Evolutionary conservation across 768 basidiomycete species (phyloP).

Genomic region (Kwoniella pini): DNA sequence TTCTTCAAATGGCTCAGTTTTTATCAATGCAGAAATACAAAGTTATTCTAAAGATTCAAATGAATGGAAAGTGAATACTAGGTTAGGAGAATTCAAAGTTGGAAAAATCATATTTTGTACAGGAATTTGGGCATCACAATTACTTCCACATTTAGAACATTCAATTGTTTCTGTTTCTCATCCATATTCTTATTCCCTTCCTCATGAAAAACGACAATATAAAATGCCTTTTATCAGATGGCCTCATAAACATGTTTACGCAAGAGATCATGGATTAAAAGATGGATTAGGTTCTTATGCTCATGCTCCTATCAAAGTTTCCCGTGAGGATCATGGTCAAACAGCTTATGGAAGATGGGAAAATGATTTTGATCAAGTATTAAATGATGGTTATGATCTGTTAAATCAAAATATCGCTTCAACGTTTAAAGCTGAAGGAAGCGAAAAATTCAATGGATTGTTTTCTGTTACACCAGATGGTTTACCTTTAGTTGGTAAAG

Average conservation of each 20-base stretch:
- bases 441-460: conserved; percentile 17
- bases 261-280: conserved; percentile 18
- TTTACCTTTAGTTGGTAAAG: conserved; percentile 14
- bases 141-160: conserved; percentile 9
- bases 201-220: conserved; percentile 1
- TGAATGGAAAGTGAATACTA: not conserved
- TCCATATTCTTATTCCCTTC: conserved; percentile 20
- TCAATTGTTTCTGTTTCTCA: conserved; percentile 19
- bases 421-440: conserved; percentile 7
- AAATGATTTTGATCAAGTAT: conserved; percentile 10
- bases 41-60: not conserved
- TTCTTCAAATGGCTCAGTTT: conserved; percentile 1
- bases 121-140: conserved; percentile 24
- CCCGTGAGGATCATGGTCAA: conserved; percentile 3
- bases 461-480: conserved; percentile 24
- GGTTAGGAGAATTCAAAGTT: conserved; percentile 6
- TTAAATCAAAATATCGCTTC: conserved; percentile 3
- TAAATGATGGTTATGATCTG: conserved; percentile 4
- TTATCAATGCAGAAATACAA: conserved; percentile 6
- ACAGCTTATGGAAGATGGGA: conserved; percentile 24
- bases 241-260: conserved; percentile 22
- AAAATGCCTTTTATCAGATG: conserved; percentile 23
- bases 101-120: conserved; percentile 9
- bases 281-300: conserved; percentile 22
- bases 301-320: conserved; percentile 15